Evolutionary conservation across 345 rosid genomes (phyloP).

Genomic region (Ceriops tagal): DNA sequence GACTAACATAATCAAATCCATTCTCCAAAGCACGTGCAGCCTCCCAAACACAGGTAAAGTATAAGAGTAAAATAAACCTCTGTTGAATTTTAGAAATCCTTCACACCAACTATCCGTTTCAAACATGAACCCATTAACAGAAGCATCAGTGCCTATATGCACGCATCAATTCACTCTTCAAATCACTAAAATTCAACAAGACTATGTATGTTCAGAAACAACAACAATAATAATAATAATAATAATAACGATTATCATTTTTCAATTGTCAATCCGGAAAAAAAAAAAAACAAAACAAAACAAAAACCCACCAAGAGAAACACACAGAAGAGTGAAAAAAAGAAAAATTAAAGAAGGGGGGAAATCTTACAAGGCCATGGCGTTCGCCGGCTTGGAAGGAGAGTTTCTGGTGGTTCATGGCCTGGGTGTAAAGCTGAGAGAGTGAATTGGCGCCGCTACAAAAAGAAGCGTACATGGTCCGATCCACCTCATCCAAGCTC

Average conservation of each 20-base stretch:
- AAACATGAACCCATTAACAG: background rate
- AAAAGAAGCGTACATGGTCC: slow-evolving; percentile 81
- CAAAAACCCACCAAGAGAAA: background rate
- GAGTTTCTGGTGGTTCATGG: slow-evolving; percentile 33
- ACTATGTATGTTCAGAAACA: background rate
- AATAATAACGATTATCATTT: no score
- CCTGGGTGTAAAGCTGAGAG: slow-evolving; percentile 72
- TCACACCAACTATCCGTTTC: background rate
- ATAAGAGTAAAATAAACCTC: background rate
- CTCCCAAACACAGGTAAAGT: background rate
- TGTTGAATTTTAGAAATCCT: background rate
- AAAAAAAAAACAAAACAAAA: background rate
- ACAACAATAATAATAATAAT: no score
- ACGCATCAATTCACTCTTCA: background rate
- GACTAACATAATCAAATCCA: no score
- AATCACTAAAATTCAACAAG: background rate
- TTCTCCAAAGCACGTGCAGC: no score
- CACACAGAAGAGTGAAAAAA: background rate
- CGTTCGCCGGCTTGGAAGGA: slow-evolving; percentile 35
- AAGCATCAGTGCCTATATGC: background rate
- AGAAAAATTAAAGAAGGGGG: background rate
- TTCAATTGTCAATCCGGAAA: background rate
- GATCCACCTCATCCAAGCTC: slow-evolving; percentile 87
- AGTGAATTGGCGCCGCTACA: slow-evolving; percentile 93
- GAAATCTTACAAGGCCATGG: slow-evolving; percentile 23